These are phyloP conservation scores for Ophiocordyceps unilateralis DNA, from an alignment of 2,329 filamentous ascomycete genomes.

Conservation along the genomic window DNA sequence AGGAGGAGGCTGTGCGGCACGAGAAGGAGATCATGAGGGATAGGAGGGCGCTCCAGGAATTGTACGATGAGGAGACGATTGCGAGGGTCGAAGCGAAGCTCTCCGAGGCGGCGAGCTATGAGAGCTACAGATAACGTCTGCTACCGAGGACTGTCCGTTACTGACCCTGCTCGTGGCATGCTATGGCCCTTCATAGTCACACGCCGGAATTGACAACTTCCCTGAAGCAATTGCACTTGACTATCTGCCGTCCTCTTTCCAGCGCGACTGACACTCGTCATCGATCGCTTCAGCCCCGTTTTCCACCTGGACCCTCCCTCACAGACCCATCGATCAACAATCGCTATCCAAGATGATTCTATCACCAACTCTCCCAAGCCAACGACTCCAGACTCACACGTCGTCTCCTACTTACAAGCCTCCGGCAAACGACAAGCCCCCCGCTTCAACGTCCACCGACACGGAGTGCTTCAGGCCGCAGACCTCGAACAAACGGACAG, in stretches of 20 bases:
- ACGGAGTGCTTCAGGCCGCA: not conserved
- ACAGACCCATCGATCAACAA: not conserved
- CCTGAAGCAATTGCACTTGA: no score
- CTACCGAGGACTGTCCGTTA: not conserved
- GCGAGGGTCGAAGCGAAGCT: slow-evolving; percentile 48
- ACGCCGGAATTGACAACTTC: no score
- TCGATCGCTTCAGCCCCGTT: not conserved
- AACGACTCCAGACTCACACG: not conserved
- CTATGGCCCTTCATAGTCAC: no score
- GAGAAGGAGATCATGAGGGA: slow-evolving; percentile 64
- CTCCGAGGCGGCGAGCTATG: slow-evolving; percentile 47
- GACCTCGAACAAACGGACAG: not conserved
- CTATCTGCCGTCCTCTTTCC: no score
- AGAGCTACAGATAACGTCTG: slow-evolving; percentile 12
- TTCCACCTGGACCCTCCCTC: not conserved
- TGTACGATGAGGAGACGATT: slow-evolving; percentile 57
- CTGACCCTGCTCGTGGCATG: not conserved
- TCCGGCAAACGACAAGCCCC: not conserved
- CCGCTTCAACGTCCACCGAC: not conserved
- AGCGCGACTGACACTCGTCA: no score
- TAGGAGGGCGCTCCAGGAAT: slow-evolving; percentile 45
- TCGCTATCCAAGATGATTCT: not conserved
- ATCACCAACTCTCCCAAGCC: not conserved
- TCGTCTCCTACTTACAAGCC: not conserved
- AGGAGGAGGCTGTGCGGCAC: slow-evolving; percentile 69